These are phyloP conservation scores for Aspergillus niger DNA, from an alignment of 2,329 filamentous ascomycete genomes.

Conservation along the genomic window DNA sequence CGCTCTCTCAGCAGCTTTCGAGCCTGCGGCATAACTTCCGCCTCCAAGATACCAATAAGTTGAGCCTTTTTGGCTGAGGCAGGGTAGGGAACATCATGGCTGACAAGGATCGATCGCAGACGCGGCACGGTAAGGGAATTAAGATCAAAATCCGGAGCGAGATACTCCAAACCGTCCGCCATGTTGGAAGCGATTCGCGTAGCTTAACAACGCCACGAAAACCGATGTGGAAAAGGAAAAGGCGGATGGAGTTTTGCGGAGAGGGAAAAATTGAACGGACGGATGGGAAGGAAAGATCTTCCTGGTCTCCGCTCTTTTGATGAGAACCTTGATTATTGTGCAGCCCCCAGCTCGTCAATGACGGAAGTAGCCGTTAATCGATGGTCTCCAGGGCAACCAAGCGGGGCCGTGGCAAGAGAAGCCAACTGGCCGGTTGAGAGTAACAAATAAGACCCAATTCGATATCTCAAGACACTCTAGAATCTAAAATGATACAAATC, in stretches of 20 bases:
- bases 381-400: conserved; percentile 45
- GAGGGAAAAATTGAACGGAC: conserved; percentile 1
- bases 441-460: too few relatives aligned
- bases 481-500: background rate
- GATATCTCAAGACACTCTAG: background rate
- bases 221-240: background rate
- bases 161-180: conserved; percentile 72
- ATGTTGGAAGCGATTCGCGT: conserved; percentile 27
- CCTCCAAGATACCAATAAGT: conserved; percentile 79
- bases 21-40: conserved; percentile 75
- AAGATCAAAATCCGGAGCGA: conserved; percentile 84
- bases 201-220: conserved; percentile 5
- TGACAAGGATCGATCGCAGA: conserved; percentile 86
- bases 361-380: conserved; percentile 14
- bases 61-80: conserved; percentile 89
- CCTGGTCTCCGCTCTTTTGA: background rate
- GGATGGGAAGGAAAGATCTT: background rate
- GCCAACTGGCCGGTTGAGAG: conserved; percentile 4
- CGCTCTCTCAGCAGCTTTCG: conserved; percentile 73
- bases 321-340: conserved; percentile 3
- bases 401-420: conserved; percentile 20
- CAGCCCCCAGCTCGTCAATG: conserved; percentile 17
- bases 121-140: conserved; percentile 80
- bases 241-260: background rate
- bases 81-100: conserved; percentile 81